Evolutionary conservation across 257 asterid genomes (phyloP), one percentile per base, ranked within the genome.

Genomic region (Ilex aquifolium): DNA sequence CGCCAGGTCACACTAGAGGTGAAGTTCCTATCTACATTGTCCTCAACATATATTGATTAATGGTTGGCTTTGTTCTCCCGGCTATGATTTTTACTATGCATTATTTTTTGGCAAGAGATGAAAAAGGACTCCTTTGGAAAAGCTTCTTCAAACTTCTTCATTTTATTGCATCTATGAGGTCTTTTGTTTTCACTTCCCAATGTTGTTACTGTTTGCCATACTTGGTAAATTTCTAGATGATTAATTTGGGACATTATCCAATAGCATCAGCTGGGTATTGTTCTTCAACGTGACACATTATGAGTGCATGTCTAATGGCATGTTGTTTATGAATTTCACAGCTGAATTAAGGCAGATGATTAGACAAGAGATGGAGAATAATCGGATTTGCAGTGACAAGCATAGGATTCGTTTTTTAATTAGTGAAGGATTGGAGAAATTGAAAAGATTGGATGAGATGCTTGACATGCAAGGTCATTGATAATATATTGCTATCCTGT

Each of bases 381-480:
- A 85, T 77, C 81, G 86, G 79, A 61, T 6, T 65, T 87, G 95
- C 83, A 73, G 58, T 62, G 96, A 92, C 80, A 85, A 75, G 52
- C 96, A 87, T 73, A 85, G 86, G 76, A 87, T 92, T 67, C 74
- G 89, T 63, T 89, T 82, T 65, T 68, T 92, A 83, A 79, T 89
- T 30, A 90, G 96, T 48, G 91, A 92, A 56, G 99, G 97, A 60
- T 53, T 83, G 57, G 91, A 89, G 76, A 85, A 91, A 68, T 65
- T 89, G 69, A 92, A 87, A 85, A 84, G 81, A 0, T 69, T 92
- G 69, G 89, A 87, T 49, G 96, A 89, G 81, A 92, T 86, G 6
- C 96, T 92, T 42, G 94, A 92, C 74, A 89, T 92, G 97, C 99
- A 92, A 74, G 99, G 97, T 17, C 85, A 59, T 32, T 85, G 58